phyloP scores from a whole-genome alignment of 2,329 filamentous ascomycete species.

The Fusarium sp. region DNA sequence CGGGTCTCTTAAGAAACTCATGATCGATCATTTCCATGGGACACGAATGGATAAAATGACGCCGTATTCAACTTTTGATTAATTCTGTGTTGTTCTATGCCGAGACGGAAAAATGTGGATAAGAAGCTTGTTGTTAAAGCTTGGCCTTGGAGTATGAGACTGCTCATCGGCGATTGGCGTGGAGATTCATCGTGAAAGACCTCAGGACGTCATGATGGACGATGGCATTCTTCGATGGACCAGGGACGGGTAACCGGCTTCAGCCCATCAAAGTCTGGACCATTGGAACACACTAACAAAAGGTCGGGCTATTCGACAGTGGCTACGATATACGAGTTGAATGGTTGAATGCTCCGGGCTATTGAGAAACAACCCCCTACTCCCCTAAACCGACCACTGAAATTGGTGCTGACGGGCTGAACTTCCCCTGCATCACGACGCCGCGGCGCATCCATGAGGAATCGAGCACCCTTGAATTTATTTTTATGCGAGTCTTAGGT shows the following conservation, averaged over 20 bases:
- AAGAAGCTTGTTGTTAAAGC: conserved; percentile 33
- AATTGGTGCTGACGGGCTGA: conserved; percentile 27
- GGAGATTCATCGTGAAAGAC: not conserved
- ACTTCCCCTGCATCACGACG: conserved; percentile 26
- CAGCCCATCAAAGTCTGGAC: not conserved
- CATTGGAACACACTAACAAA: not conserved
- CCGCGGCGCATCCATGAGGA: not conserved
- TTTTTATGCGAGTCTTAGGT: conserved; percentile 9
- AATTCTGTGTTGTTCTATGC: not conserved
- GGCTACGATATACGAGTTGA: not conserved
- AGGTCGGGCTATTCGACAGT: not conserved
- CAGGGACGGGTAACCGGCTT: conserved; percentile 30
- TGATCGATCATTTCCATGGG: not conserved
- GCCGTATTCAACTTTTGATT: not conserved
- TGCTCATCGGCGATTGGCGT: conserved; percentile 30
- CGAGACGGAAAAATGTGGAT: conserved; percentile 29
- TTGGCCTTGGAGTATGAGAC: conserved; percentile 25
- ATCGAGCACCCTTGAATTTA: conserved; percentile 12
- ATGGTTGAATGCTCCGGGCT: not conserved
- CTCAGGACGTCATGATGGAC: conserved; percentile 4
- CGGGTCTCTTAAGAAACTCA: not conserved
- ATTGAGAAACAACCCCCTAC: conserved; percentile 3
- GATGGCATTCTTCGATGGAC: not conserved
- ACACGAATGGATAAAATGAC: not conserved
- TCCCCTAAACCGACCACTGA: conserved; percentile 11